These are phyloP conservation scores for Leccinum variicolor DNA, from an alignment of 768 basidiomycete species.

Conservation along the genomic window DNA sequence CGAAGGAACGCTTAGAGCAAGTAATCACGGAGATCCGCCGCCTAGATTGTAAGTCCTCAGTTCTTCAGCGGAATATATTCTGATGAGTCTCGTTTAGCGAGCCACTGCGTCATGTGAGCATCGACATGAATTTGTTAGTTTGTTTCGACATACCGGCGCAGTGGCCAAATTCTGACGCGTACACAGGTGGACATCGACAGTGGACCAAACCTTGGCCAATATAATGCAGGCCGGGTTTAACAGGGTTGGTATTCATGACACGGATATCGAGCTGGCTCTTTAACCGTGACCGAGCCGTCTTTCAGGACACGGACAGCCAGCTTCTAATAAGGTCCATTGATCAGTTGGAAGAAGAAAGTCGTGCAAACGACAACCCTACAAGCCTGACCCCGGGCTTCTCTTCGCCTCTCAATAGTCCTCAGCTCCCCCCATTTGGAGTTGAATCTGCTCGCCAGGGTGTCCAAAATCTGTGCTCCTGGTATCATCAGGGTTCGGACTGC, in stretches of 20 bases:
- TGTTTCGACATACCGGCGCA: not conserved
- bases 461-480: conserved; percentile 14
- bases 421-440: not conserved
- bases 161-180: not conserved
- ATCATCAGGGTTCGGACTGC: conserved; percentile 4
- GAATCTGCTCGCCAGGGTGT: not conserved
- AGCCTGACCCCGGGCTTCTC: not conserved
- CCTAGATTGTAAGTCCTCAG: not conserved
- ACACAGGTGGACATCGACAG: not conserved
- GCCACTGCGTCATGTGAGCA: not conserved
- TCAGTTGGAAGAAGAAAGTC: not conserved
- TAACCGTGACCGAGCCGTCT: not conserved
- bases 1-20: not conserved
- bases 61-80: not conserved
- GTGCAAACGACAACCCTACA: not conserved
- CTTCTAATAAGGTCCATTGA: not conserved
- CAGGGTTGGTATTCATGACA: not conserved
- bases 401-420: not conserved
- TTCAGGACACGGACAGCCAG: not conserved
- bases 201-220: not conserved
- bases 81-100: not conserved
- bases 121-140: conserved; percentile 5
- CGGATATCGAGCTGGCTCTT: not conserved
- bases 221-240: not conserved
- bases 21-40: accelerated